Evolutionary conservation across 164 flowering plant genomes (phyloP).

Genomic region (Buxus sempervirens): DNA sequence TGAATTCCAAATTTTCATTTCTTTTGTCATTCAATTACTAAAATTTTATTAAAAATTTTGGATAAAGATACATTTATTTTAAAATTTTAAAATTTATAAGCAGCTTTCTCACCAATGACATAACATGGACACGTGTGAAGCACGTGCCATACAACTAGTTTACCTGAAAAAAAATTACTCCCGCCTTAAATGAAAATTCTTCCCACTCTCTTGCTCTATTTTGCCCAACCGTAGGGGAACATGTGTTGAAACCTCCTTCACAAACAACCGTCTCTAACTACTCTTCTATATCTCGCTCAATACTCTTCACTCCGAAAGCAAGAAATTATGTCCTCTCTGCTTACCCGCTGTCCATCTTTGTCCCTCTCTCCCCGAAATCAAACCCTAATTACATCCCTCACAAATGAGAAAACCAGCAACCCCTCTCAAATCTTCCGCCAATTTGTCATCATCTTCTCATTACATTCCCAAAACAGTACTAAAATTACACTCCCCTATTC

Average conservation of each 20-base stretch:
- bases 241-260: slow-evolving; percentile 17
- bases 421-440: slow-evolving; percentile 19
- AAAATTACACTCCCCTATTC: slow-evolving; percentile 22
- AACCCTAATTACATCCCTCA: slow-evolving; percentile 16
- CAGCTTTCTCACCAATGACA: too few relatives aligned
- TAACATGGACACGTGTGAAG: too few relatives aligned
- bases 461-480: slow-evolving; percentile 22
- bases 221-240: slow-evolving; percentile 2
- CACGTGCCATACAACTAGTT: too few relatives aligned
- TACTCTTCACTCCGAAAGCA: background rate
- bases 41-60: too few relatives aligned
- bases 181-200: too few relatives aligned
- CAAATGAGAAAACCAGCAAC: slow-evolving; percentile 31
- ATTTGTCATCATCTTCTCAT: slow-evolving; percentile 24
- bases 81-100: too few relatives aligned
- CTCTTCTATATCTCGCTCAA: background rate
- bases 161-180: too few relatives aligned
- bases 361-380: slow-evolving; percentile 22
- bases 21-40: too few relatives aligned
- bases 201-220: too few relatives aligned
- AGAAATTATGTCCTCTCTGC: slow-evolving; percentile 12
- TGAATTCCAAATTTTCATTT: too few relatives aligned
- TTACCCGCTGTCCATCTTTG: slow-evolving; percentile 17
- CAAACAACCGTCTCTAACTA: slow-evolving; percentile 5
- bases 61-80: too few relatives aligned